Evolutionary conservation across 2,329 filamentous ascomycete genomes (phyloP), one percentile per base, ranked within the genome.

Genomic region (Xylariaceae sp.): DNA sequence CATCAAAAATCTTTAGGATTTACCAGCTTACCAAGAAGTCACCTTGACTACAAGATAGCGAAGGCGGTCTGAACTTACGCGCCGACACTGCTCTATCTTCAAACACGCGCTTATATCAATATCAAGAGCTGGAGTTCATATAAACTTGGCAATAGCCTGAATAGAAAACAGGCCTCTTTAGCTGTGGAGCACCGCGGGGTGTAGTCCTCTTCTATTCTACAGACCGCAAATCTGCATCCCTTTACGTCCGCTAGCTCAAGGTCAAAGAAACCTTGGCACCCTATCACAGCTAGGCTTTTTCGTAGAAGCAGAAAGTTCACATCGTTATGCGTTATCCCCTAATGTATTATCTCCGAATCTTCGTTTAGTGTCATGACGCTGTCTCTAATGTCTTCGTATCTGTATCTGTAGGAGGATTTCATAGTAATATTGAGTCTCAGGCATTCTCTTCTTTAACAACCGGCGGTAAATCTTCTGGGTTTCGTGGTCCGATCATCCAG

Each of bases 401-500:
- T 32, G 11, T 49, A 23, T 35, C 23, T 6, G 29, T 32, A 6
- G 4, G n/a, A 6, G 36, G 8, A 20, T n/a, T 29, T 10, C 3
- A 2, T 44, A 21, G 2, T 9, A 49, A 23, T 4, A 2, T 20
- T 32, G 35, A 27, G 8, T 39, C 24, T 65, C 44, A 67, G 29
- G 35, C 53, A 11, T 65, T 63, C 55, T 73, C 70, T 39, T 63
- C 64, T 55, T 73, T 72, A 32, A 73, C 57, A 27, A 62, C 58
- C 20, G 67, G 60, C 27, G 64, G 58, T 40, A 66, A 63, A 33
- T 70, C 63, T 39, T 79, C 77, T 6, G 88, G 89, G 26, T 87
- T 87, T 57, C 90, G 78, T 1, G 90, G 89, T 2, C 92, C 92
- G n/a, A 97, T 77, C 92, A 96, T 96, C 93, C 93, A 97, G 72